Evolutionary conservation across 2,329 filamentous ascomycete genomes (phyloP).

Genomic region (Coniochaeta hoffmannii): DNA sequence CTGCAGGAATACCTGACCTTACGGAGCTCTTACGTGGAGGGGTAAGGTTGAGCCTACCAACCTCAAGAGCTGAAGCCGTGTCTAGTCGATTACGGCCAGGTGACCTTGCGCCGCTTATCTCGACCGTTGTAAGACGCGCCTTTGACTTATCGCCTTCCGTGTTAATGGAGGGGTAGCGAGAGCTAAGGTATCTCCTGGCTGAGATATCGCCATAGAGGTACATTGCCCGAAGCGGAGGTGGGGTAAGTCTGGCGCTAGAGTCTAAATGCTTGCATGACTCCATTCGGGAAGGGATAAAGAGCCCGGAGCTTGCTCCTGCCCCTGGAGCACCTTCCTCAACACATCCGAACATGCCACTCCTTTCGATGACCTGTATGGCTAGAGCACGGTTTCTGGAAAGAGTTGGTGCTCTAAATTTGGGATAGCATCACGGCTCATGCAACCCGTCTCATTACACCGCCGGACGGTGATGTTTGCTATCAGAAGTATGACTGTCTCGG

Average conservation of each 20-base stretch:
- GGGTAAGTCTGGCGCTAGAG: too few relatives aligned
- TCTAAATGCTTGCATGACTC: background rate
- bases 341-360: too few relatives aligned
- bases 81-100: conserved; percentile 1
- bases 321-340: background rate
- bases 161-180: conserved; percentile 2
- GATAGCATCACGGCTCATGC: too few relatives aligned
- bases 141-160: conserved; percentile 1
- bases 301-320: background rate
- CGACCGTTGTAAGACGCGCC: background rate
- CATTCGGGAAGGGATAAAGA: background rate
- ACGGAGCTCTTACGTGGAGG: background rate
- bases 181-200: background rate
- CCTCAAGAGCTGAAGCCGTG: background rate
- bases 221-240: background rate
- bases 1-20: background rate
- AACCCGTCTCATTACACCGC: too few relatives aligned
- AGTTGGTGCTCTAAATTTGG: too few relatives aligned
- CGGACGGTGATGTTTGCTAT: too few relatives aligned
- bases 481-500: too few relatives aligned
- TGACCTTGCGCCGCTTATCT: background rate
- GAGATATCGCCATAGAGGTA: background rate
- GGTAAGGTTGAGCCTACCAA: too few relatives aligned
- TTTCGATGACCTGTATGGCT: too few relatives aligned
- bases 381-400: too few relatives aligned